Percentiles rank a stretch among this genome's conserved stretches.
phyloP scores from a whole-genome alignment of 1,284 basidiomycete genomes.

The Ustilago crameri region DNA sequence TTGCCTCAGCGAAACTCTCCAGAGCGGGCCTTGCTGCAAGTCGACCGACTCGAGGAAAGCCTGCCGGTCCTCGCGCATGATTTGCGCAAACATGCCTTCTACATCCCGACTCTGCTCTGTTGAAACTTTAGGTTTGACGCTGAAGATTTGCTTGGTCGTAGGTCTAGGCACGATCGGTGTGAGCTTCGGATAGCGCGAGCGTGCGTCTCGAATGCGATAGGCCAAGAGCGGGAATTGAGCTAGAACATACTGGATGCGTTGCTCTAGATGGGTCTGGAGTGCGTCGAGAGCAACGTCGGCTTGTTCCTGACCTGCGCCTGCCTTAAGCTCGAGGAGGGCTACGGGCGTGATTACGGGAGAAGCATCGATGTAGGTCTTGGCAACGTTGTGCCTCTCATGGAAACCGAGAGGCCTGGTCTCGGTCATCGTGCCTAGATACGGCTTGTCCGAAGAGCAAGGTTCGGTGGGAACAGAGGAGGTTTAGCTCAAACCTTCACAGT shows the following conservation, averaged over 20 bases:
- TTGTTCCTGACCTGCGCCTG: not conserved
- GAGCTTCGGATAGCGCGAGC: slow-evolving; percentile 14
- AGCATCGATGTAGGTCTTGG: slow-evolving; percentile 19
- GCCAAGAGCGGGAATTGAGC: slow-evolving; percentile 16
- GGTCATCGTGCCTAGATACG: slow-evolving; percentile 9
- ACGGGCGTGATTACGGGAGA: slow-evolving; percentile 20
- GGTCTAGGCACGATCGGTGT: slow-evolving; percentile 10
- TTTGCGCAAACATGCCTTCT: not conserved
- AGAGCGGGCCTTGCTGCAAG: slow-evolving; percentile 16
- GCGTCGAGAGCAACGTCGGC: slow-evolving; percentile 1
- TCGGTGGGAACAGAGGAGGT: too few relatives aligned
- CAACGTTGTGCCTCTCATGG: slow-evolving; percentile 31
- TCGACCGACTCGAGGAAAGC: not conserved
- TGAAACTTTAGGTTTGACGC: not conserved
- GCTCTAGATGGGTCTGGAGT: slow-evolving; percentile 3
- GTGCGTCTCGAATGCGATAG: slow-evolving; percentile 12
- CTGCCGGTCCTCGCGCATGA: slow-evolving; percentile 5
- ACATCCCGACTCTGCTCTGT: not conserved
- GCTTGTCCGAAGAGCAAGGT: not conserved
- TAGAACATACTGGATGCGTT: slow-evolving; percentile 11
- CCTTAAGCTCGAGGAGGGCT: slow-evolving; percentile 19
- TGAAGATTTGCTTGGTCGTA: slow-evolving; percentile 16
- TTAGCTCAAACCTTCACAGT: not conserved
- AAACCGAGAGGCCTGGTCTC: slow-evolving; percentile 16
- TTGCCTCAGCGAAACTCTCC: slow-evolving; percentile 12